Evolutionary conservation across 768 basidiomycete genomes (phyloP), one percentile per base, ranked within the genome.

Genomic region (Epithele typhae): DNA sequence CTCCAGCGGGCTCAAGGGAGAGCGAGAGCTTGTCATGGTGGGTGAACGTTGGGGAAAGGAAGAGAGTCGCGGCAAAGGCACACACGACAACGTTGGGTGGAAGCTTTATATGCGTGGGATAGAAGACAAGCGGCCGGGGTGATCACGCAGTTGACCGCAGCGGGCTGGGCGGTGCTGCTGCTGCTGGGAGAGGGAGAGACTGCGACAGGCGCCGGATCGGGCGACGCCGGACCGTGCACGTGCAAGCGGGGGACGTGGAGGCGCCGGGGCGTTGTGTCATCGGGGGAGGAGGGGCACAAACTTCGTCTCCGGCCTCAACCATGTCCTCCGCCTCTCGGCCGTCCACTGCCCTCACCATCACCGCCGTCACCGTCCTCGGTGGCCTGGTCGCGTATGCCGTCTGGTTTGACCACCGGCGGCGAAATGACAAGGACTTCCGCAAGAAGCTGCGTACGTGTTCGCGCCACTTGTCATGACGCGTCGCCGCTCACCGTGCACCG

Each of bases 381-480:
- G 62, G 68, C 38, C 57, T 83, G 32, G 66, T 87, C 27, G 91
- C 82, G 19, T 98, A 97, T 65, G 92, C 87, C 24, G 76, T 81
- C 44, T 97, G 92, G 69, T 99, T 97, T 60, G 96, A 99, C 74
- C 84, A 95, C 73, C 89, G 79, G 72, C 84, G 96, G 42, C 79
- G 94, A 60, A 90, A 87, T 63, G 92, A 96, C 62, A 67, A 73
- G 35, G 74, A 77, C 14, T 99, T 99, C 77, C 81, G 96, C 64
- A 92, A 82, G 70, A 82, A 80, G 63, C 77, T 98, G 48, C 81
- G 93, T 87, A 67, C 56, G 90, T 78, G 37, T 40, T 52, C 43
- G 32, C 37, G 23, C 21, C 19, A 22, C n/a, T 60, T 52, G 51
- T 50, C 43, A 40, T 42, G 49, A 37, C 30, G 23, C 49, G 42